phyloP scores from a whole-genome alignment of 352 stramenopile genomes.

The Phytophthora tentaculata region DNA sequence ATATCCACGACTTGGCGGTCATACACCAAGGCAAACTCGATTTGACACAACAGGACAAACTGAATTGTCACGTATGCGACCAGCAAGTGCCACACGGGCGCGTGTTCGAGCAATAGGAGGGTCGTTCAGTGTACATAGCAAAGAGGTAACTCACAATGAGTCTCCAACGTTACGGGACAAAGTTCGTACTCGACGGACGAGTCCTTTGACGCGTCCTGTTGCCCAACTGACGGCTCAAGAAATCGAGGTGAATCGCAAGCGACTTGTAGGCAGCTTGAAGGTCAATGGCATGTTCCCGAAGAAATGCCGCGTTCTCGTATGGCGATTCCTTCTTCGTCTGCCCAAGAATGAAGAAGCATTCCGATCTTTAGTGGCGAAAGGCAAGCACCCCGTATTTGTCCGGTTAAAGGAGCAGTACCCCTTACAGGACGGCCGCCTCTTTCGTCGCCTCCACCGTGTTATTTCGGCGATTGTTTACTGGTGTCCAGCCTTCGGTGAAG shows the following conservation, averaged over 20 bases:
- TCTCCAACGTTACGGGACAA: constrained; percentile 20
- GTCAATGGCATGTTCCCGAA: constrained; percentile 79
- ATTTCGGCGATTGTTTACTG: constrained; percentile 90
- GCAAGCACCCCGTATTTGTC: constrained; percentile 72
- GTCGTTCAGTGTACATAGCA: constrained; percentile 17
- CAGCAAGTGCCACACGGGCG: constrained; percentile 20
- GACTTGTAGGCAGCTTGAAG: constrained; percentile 67
- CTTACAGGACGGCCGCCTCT: constrained; percentile 73
- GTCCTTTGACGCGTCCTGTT: constrained; percentile 15
- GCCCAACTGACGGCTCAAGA: constrained; percentile 42
- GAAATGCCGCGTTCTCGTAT: constrained; percentile 86
- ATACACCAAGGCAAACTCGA: constrained; percentile 21
- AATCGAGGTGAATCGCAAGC: constrained; percentile 66
- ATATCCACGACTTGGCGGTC: constrained; percentile 15
- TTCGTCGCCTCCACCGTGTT: constrained; percentile 79
- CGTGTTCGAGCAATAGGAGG: constrained; percentile 9
- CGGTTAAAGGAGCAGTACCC: constrained; percentile 81
- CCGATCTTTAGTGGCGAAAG: constrained; percentile 72
- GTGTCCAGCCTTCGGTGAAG: constrained; percentile 91
- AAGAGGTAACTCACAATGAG: constrained; percentile 6
- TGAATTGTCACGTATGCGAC: constrained; percentile 7
- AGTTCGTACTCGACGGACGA: constrained; percentile 14
- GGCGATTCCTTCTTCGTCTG: constrained; percentile 83
- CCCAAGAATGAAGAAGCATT: constrained; percentile 89
- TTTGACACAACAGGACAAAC: not conserved